Conservation (phyloP, 306 rosid species). For the Sesbania bispinosa region DNA sequence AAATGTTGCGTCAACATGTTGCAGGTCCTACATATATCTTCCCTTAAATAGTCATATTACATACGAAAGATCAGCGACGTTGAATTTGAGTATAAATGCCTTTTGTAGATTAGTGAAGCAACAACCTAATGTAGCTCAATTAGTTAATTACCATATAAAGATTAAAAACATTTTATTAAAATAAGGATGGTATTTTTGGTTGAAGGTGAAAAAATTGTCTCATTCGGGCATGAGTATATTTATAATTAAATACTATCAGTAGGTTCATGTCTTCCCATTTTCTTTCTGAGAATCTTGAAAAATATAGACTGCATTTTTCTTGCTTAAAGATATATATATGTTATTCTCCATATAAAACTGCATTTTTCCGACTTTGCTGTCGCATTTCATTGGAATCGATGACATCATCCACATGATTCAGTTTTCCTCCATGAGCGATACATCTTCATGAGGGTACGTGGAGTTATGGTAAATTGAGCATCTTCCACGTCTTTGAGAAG, state of each 20-base stretch:
- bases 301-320: constrained; percentile 11
- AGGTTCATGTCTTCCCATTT: constrained; percentile 7
- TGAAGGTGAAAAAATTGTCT: not conserved
- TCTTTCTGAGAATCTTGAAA: constrained; percentile 2
- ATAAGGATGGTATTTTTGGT: constrained; percentile 13
- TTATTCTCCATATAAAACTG: too few species aligned
- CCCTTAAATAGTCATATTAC: too few species aligned
- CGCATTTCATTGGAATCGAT: too few species aligned
- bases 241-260: not conserved
- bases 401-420: too few species aligned
- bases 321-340: not conserved
- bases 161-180: not conserved
- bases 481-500: too few species aligned
- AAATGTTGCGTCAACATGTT: too few species aligned
- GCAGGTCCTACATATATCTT: too few species aligned
- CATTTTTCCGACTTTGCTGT: too few species aligned
- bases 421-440: too few species aligned
- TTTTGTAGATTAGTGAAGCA: constrained; percentile 99
- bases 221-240: not conserved
- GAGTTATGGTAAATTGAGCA: too few species aligned
- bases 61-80: too few species aligned
- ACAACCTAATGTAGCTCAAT: constrained; percentile 82
- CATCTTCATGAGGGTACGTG: too few species aligned
- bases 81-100: constrained; percentile 83
- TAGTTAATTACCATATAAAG: constrained; percentile 87